Evolutionary conservation across 495 filamentous ascomycete genomes (phyloP), one percentile per base, ranked within the genome.

Genomic region (Lophiostoma macrostomum): DNA sequence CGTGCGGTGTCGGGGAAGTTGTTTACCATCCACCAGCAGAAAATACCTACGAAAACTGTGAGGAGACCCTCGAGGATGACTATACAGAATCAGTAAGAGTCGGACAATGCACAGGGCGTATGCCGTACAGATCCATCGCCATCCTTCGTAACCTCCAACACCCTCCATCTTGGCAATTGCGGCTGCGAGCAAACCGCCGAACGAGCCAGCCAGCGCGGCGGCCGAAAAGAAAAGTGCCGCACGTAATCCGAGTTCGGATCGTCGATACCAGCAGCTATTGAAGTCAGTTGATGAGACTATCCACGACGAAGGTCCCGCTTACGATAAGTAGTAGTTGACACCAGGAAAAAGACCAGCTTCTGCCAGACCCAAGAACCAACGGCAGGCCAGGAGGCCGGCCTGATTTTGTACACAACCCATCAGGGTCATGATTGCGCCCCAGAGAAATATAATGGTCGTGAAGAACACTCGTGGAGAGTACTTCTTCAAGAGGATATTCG

Each of bases 261-360:
- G 81, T 63, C 80, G 86, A 61, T 94, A 95, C 82, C 89, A 93
- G 69, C 87, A 91, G 0, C 56, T 60, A 42, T 14, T 5, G 4
- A 1, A 29, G 28, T 56, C 8, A 49, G 45, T 24, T 4, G 14
- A n/a, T 1, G 19, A 35, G 11, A 14, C 4, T 23, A 12, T 7
- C 1, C 18, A 46, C 1, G 11, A 2, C 42, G 29, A 49, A 2
- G 8, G 22, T 24, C 12, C 20, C 20, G 54, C 56, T 48, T 50
- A 60, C 56, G 84, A 87, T 4, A 95, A 74, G 66, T 91, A 94
- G 67, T 90, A 95, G 61, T 87, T 89, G 13, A 96, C 80, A 3
- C 91, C 91, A 0, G 88, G 87, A 64, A 91, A 91, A 0, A 94
- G 74, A n/a, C 90, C 91, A 18, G 90, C 90, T 64, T 96, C 91